These are phyloP conservation scores for Botrytis sinoallii DNA, from an alignment of 2,329 filamentous ascomycete genomes.

Conservation along the genomic window DNA sequence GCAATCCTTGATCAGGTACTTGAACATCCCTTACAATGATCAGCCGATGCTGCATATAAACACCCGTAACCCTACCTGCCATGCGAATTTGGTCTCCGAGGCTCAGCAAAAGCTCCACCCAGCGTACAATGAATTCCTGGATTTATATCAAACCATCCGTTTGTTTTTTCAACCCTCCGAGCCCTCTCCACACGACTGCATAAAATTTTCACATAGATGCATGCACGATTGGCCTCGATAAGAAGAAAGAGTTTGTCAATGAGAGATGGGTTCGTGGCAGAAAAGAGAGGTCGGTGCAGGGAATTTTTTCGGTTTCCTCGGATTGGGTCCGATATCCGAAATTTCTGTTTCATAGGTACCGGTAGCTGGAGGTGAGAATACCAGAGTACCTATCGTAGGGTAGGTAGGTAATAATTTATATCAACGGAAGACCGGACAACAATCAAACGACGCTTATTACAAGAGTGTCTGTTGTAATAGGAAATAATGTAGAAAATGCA, in stretches of 20 bases:
- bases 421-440: background rate
- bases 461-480: background rate
- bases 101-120: background rate
- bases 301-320: background rate
- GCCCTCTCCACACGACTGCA: background rate
- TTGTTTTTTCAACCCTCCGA: background rate
- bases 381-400: background rate
- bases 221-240: background rate
- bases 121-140: background rate
- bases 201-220: background rate
- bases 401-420: background rate
- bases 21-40: constrained; percentile 2
- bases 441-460: background rate
- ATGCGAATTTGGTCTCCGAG: background rate
- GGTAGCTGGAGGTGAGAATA: background rate
- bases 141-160: background rate
- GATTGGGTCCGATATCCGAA: background rate
- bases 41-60: constrained; percentile 6
- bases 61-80: background rate
- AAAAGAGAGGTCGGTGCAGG: background rate
- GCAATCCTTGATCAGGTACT: background rate
- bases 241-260: background rate
- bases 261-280: background rate
- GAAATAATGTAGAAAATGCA: background rate
- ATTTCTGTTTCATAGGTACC: background rate